These are phyloP conservation scores for Globisporangium canariense DNA, from an alignment of 352 stramenopile species.

Conservation along the genomic window DNA sequence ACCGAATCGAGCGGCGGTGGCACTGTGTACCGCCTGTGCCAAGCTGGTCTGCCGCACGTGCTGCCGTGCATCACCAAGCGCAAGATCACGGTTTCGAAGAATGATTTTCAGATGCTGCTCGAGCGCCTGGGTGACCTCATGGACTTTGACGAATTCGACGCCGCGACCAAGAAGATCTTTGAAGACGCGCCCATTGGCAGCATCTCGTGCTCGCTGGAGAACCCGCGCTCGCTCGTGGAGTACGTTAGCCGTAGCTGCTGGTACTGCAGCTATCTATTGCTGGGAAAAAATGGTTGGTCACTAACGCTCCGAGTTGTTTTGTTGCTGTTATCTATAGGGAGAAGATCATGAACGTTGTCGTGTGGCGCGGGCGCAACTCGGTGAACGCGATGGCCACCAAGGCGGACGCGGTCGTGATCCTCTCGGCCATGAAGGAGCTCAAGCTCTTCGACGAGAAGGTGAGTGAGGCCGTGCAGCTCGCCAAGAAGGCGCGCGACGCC, in stretches of 20 bases:
- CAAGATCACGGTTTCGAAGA: conserved; percentile 55
- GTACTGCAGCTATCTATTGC: not conserved
- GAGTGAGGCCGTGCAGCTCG: conserved; percentile 36
- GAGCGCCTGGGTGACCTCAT: conserved; percentile 79
- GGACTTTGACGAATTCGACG: conserved; percentile 81
- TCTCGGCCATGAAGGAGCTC: conserved; percentile 83
- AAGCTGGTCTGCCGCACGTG: conserved; percentile 83
- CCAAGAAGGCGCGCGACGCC: conserved; percentile 49
- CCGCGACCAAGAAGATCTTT: conserved; percentile 42
- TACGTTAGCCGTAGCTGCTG: conserved; percentile 23
- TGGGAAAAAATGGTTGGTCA: not conserved
- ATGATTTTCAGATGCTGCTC: conserved; percentile 85
- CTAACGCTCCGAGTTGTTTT: not conserved
- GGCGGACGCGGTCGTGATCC: conserved; percentile 67
- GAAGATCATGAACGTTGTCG: conserved; percentile 79
- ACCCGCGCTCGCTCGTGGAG: conserved; percentile 61
- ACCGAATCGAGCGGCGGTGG: conserved; percentile 67
- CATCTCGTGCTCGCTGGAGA: conserved; percentile 69
- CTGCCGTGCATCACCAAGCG: conserved; percentile 77
- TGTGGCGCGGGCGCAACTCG: conserved; percentile 85
- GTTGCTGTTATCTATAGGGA: conserved; percentile 38
- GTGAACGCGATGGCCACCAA: conserved; percentile 87
- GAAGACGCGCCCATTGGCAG: conserved; percentile 66
- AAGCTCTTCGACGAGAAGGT: conserved; percentile 61
- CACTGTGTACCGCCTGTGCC: conserved; percentile 87